Percentiles rank a stretch among this genome's conserved stretches.
Conservation (phyloP, 495 filamentous ascomycete species). For the Niebla homalea region DNA sequence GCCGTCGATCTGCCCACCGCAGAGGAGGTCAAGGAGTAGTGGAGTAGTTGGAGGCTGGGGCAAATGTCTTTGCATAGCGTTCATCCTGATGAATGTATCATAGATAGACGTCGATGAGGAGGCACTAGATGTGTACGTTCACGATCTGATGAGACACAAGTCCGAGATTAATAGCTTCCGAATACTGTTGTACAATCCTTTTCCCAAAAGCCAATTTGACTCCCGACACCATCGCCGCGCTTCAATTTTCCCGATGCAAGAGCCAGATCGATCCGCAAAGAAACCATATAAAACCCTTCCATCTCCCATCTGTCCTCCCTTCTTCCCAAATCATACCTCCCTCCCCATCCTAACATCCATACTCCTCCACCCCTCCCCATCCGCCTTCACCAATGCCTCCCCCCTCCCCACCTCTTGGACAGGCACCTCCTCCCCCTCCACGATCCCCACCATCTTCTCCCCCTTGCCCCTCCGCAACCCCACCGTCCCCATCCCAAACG, state of each 20-base stretch:
- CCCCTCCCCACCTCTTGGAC: background rate
- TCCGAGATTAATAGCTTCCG: background rate
- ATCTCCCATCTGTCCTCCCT: background rate
- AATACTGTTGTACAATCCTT: background rate
- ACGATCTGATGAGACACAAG: background rate
- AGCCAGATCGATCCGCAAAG: too few relatives aligned
- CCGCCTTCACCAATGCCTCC: constrained; percentile 6
- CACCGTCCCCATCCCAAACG: constrained; percentile 15
- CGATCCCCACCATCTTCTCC: background rate
- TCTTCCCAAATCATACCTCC: constrained; percentile 1
- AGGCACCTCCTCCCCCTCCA: background rate
- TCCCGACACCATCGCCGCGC: background rate
- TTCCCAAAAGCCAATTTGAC: background rate
- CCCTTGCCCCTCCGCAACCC: background rate
- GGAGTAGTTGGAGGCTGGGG: background rate
- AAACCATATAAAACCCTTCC: background rate
- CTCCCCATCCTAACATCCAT: constrained; percentile 12
- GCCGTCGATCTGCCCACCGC: constrained; percentile 55
- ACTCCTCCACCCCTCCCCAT: constrained; percentile 9
- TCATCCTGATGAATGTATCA: too few relatives aligned
- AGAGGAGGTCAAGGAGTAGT: constrained; percentile 29
- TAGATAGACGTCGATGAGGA: too few relatives aligned
- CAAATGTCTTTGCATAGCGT: too few relatives aligned
- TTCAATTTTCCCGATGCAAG: too few relatives aligned
- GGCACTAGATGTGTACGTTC: background rate